Conservation (phyloP, 1,284 basidiomycete genomes). For the Rhodotorula sp. region DNA sequence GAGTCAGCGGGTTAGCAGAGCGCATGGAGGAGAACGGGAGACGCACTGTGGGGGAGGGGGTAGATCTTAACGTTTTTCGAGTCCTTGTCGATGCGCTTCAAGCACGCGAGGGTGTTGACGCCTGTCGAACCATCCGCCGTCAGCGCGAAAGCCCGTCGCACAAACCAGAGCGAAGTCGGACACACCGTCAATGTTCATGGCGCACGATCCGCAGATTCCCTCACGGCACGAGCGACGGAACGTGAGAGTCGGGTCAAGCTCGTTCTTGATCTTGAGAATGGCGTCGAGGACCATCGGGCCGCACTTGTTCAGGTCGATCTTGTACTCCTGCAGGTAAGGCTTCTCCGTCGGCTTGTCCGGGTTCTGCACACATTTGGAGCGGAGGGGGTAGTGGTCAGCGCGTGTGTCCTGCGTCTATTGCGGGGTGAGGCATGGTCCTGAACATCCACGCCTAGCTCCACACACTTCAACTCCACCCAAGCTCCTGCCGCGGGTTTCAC, state of each 20-base stretch:
- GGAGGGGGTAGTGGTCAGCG: not conserved
- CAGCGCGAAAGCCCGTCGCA: not conserved
- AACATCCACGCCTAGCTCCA: too few relatives aligned
- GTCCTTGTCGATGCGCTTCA: constrained; percentile 88
- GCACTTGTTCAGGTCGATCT: constrained; percentile 87
- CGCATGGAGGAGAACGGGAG: not conserved
- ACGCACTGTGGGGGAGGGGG: constrained; percentile 94
- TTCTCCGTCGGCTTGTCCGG: constrained; percentile 92
- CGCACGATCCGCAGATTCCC: constrained; percentile 97
- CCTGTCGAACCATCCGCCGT: constrained; percentile 1
- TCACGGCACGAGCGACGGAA: constrained; percentile 96
- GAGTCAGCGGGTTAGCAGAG: not conserved
- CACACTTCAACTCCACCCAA: too few relatives aligned
- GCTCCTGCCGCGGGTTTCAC: too few relatives aligned
- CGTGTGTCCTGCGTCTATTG: not conserved
- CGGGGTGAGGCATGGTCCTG: not conserved
- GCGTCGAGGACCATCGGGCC: constrained; percentile 96
- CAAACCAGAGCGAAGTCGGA: not conserved
- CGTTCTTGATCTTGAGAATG: constrained; percentile 99
- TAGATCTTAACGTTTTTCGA: constrained; percentile 85
- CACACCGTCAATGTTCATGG: constrained; percentile 98
- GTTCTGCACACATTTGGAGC: constrained; percentile 59
- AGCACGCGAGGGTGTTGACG: constrained; percentile 89
- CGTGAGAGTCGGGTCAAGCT: constrained; percentile 91
- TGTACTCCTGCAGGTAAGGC: constrained; percentile 86